Evolutionary conservation across 139 green algal genomes (phyloP).

Genomic region (Chlorella ohadii): DNA sequence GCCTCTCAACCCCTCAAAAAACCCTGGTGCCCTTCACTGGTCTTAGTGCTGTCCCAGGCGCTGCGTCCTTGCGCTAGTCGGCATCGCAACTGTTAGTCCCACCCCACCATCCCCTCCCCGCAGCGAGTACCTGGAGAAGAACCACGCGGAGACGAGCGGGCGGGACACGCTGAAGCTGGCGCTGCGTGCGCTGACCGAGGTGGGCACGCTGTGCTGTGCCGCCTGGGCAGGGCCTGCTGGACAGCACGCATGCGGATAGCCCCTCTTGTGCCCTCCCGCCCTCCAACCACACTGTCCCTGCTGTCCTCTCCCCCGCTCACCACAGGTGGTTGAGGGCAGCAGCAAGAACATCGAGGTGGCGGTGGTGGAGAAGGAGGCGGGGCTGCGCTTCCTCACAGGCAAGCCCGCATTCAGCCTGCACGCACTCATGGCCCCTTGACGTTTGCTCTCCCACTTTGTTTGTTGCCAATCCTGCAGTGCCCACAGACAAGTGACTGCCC

Average conservation of each 20-base stretch:
- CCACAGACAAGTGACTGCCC: too few species aligned
- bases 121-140: constrained; percentile 99
- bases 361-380: constrained; percentile 78
- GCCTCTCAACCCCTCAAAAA: too few species aligned
- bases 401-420: not conserved
- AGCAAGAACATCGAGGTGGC: constrained; percentile 87
- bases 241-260: too few species aligned
- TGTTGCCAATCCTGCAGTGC: too few species aligned
- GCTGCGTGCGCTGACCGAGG: constrained; percentile 92
- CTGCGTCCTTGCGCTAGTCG: too few species aligned
- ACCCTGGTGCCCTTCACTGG: too few species aligned
- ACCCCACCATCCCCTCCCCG: constrained; percentile 26
- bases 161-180: constrained; percentile 92
- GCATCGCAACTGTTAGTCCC: too few species aligned
- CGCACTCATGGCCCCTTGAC: too few species aligned
- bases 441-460: too few species aligned
- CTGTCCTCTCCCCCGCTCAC: not conserved
- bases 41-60: too few species aligned
- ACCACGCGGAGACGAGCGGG: constrained; percentile 84
- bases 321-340: constrained; percentile 59
- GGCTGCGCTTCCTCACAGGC: constrained; percentile 65
- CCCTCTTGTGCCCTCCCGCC: too few species aligned
- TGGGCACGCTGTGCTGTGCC: constrained; percentile 34
- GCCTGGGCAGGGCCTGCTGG: constrained; percentile 76
- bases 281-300: not conserved